phyloP scores from a whole-genome alignment of 495 filamentous ascomycete genomes.

The Lasiosphaeria miniovina region DNA sequence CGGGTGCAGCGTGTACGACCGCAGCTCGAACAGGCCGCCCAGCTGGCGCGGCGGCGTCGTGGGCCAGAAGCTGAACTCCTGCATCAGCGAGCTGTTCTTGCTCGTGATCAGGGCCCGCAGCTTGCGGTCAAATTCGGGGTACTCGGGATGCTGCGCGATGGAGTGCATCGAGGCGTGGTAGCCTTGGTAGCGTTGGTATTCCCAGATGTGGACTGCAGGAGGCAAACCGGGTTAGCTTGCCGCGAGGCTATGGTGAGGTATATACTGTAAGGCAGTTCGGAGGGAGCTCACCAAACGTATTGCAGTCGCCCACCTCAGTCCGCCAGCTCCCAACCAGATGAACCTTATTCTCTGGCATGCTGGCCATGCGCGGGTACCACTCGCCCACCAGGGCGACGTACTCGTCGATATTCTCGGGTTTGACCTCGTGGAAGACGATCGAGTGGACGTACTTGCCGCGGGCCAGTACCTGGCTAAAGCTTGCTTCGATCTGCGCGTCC shows the following conservation, averaged over 20 bases:
- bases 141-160: conserved; percentile 76
- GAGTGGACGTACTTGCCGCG: conserved; percentile 98
- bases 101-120: conserved; percentile 75
- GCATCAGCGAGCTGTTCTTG: conserved; percentile 91
- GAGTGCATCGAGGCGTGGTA: conserved; percentile 89
- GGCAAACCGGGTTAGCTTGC: background rate
- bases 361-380: conserved; percentile 88
- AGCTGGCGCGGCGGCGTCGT: conserved; percentile 86
- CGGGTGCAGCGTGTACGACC: conserved; percentile 93
- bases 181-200: conserved; percentile 95
- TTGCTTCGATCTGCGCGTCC: conserved; percentile 91
- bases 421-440: conserved; percentile 95
- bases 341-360: conserved; percentile 79
- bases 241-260: conserved; percentile 12
- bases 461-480: conserved; percentile 89
- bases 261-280: background rate
- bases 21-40: conserved; percentile 92
- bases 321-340: conserved; percentile 97
- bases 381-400: conserved; percentile 88
- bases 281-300: conserved; percentile 77
- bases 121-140: conserved; percentile 73
- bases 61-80: conserved; percentile 99
- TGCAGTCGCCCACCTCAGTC: conserved; percentile 95
- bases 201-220: conserved; percentile 89
- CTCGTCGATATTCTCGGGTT: conserved; percentile 92